These are phyloP conservation scores for Fomitopsis palustris DNA, from an alignment of 1,284 basidiomycete genomes.

Conservation along the genomic window DNA sequence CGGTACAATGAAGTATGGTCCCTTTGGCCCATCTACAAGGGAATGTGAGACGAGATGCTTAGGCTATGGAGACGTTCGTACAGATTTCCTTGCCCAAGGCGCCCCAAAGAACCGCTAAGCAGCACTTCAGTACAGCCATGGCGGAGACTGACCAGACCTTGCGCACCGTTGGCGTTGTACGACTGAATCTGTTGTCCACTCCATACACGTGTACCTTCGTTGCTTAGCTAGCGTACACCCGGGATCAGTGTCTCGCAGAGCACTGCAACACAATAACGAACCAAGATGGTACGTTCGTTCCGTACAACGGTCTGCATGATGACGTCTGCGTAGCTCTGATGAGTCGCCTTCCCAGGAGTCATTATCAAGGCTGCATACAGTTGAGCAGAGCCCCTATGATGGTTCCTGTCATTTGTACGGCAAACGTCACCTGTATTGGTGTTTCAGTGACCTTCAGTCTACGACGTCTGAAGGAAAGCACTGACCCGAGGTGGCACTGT, in stretches of 20 bases:
- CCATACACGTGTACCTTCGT: constrained; percentile 46
- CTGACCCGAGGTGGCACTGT: constrained; percentile 9
- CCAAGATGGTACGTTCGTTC: constrained; percentile 23
- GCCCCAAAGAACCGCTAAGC: constrained; percentile 50
- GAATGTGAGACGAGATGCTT: constrained; percentile 18
- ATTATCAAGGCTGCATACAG: constrained; percentile 7
- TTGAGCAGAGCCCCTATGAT: constrained; percentile 35
- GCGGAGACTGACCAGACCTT: too few species aligned
- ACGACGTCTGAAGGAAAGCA: neutral
- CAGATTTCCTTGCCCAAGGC: constrained; percentile 38
- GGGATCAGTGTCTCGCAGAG: neutral
- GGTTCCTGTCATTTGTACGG: constrained; percentile 46
- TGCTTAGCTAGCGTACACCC: constrained; percentile 27
- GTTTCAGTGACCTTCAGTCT: neutral
- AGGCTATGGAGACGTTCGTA: too few species aligned
- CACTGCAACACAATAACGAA: neutral
- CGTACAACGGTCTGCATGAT: constrained; percentile 26
- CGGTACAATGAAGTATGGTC: constrained; percentile 13
- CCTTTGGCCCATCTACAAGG: constrained; percentile 41
- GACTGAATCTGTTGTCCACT: constrained; percentile 42
- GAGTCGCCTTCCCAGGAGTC: neutral
- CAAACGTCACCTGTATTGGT: constrained; percentile 37
- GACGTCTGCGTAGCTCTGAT: constrained; percentile 9
- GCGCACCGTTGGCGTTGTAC: constrained; percentile 43
- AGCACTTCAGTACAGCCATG: neutral